Base-by-base conservation (phyloP, 179 eudicot species). In the Silene coronaria region DNA sequence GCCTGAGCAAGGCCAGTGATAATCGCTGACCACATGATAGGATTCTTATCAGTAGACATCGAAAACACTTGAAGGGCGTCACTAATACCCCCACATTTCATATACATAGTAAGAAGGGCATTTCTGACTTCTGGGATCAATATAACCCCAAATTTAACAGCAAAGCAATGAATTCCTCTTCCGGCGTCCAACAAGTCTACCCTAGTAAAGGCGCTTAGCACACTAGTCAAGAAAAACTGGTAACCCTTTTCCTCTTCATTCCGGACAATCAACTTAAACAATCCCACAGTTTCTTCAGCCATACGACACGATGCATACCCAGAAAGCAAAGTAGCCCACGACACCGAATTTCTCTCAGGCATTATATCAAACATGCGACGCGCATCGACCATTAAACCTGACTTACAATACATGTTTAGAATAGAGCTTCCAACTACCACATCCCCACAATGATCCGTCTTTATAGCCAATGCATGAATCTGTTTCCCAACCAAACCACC, bases 61-160 rank as follows among this genome's bases (percentile, higher is more conserved):
- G 79, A 71, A 77, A 88, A 93, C 55, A 85, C 63, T 53, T 28
- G 73, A 8, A 82, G 46, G 12, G 96, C 96, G 59, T 89, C 82
- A 51, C 30, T 59, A 24, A 85, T 28, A 23, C 87, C 85, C 58
- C 88, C 89, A 57, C 86, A 85, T 82, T 92, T 93, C 67, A 89
- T 86, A 76, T 93, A 93, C 93, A 91, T 88, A 26, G 96, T 91
- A 53, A 93, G 84, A 77, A 93, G 85, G 6, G 90, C 90, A 83
- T 90, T 90, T 27, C 84, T 87, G 17, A 90, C 86, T 28, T 90
- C 86, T 9, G 34, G 86, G 61, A 74, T 32, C 32, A 62, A 61
- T 1, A 78, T n/a, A 64, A 81, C 78, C 23, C 90, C 90, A 68
- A 26, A 75, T 70, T 87, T 90, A 48, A 84, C 53, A 27, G 84